phyloP scores from a whole-genome alignment of 495 filamentous ascomycete species.

The Penicillium pulvis region DNA sequence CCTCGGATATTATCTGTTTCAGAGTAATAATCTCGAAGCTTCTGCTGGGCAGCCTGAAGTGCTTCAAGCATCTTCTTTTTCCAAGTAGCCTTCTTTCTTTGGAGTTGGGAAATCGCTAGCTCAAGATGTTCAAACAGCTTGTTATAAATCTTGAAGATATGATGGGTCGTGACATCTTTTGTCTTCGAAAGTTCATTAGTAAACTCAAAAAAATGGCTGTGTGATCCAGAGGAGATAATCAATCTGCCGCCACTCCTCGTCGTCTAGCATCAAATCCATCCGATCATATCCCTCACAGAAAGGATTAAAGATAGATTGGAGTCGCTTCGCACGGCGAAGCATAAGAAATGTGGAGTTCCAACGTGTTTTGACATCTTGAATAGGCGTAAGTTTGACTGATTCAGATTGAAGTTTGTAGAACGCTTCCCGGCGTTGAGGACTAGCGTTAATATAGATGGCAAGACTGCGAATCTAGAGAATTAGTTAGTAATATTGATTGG shows the following conservation, averaged over 20 bases:
- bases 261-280: neutral
- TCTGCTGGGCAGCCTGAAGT: slow-evolving; percentile 2
- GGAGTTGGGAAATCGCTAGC: neutral
- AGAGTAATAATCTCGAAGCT: slow-evolving; percentile 6
- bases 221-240: neutral
- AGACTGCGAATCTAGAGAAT: neutral
- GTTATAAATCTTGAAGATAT: slow-evolving; percentile 4
- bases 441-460: neutral
- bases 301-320: slow-evolving; percentile 4
- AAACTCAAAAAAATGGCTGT: neutral
- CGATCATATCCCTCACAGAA: slow-evolving; percentile 3
- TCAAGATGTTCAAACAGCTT: slow-evolving; percentile 6
- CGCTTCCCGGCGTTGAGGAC: neutral
- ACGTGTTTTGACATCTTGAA: neutral
- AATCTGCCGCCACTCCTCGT: neutral
- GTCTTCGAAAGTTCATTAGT: neutral
- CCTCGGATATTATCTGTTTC: slow-evolving; percentile 8
- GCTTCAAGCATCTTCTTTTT: slow-evolving; percentile 2
- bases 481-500: no score
- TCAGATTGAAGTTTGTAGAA: neutral
- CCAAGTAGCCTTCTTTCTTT: no score
- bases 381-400: neutral
- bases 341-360: slow-evolving; percentile 5
- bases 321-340: neutral
- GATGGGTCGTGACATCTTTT: neutral